These are phyloP conservation scores for Fusarium albidum DNA, from an alignment of 2,329 filamentous ascomycete genomes.

Conservation along the genomic window DNA sequence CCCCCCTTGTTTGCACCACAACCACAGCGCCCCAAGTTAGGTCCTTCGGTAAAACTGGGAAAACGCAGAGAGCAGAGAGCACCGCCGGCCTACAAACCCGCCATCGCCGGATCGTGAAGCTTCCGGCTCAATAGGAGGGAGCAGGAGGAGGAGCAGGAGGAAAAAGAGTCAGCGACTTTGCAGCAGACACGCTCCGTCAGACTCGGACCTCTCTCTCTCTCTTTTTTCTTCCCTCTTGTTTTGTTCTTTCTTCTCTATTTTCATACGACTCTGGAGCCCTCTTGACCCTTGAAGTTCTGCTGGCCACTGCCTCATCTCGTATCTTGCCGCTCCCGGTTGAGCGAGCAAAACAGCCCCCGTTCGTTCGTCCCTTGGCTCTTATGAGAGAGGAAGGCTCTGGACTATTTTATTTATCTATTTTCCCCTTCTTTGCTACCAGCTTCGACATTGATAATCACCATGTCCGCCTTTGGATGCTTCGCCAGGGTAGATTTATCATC, in stretches of 20 bases:
- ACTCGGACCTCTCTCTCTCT: conserved; percentile 14
- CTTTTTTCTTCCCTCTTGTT: too few relatives aligned
- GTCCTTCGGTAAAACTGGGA: too few relatives aligned
- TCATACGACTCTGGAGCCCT: background rate
- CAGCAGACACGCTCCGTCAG: conserved; percentile 11
- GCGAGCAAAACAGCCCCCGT: too few relatives aligned
- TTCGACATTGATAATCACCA: conserved; percentile 28
- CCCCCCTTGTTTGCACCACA: conserved; percentile 17
- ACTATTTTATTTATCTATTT: too few relatives aligned
- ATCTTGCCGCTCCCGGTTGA: conserved; percentile 11
- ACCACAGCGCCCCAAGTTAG: conserved; percentile 3
- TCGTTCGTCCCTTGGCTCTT: conserved; percentile 2
- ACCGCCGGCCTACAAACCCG: background rate
- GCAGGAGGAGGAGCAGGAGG: conserved; percentile 3
- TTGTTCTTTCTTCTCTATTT: background rate
- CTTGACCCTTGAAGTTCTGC: conserved; percentile 1
- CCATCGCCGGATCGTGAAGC: conserved; percentile 19
- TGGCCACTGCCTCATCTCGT: conserved; percentile 10
- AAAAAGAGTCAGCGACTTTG: conserved; percentile 3
- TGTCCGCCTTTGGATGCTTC: conserved; percentile 31
- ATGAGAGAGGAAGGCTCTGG: conserved; percentile 3
- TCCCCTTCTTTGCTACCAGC: conserved; percentile 2
- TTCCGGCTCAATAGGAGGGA: conserved; percentile 11
- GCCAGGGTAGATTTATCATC: conserved; percentile 23
- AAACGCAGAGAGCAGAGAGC: background rate